phyloP scores from a whole-genome alignment of 306 rosid species.

The Casuarina glauca region DNA sequence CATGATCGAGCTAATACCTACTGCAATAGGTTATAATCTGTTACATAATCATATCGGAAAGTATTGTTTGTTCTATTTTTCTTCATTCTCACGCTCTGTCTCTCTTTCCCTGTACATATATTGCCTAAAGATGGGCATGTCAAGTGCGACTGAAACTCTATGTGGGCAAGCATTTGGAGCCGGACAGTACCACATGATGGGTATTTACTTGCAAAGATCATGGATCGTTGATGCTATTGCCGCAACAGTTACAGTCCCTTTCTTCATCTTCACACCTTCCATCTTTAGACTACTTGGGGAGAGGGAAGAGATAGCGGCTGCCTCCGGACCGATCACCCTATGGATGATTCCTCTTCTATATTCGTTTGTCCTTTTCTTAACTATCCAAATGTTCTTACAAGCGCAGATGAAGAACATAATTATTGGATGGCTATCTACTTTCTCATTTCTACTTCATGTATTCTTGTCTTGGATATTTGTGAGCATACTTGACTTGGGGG shows the following conservation, averaged over 20 bases:
- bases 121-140: slow-evolving; percentile 47
- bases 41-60: too few species aligned
- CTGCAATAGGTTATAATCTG: too few species aligned
- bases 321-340: slow-evolving; percentile 39
- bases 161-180: slow-evolving; percentile 71
- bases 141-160: slow-evolving; percentile 53
- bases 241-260: slow-evolving; percentile 33
- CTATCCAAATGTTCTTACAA: slow-evolving; percentile 53
- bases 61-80: too few species aligned
- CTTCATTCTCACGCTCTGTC: neutral
- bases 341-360: slow-evolving; percentile 42
- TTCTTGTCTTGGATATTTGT: slow-evolving; percentile 51
- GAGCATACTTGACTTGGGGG: slow-evolving; percentile 31
- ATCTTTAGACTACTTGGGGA: slow-evolving; percentile 41
- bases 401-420: slow-evolving; percentile 56
- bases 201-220: slow-evolving; percentile 60
- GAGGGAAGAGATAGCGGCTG: slow-evolving; percentile 34
- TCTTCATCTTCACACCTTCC: slow-evolving; percentile 49
- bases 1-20: too few species aligned
- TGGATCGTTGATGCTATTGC: slow-evolving; percentile 42
- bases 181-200: slow-evolving; percentile 53
- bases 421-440: slow-evolving; percentile 45
- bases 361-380: slow-evolving; percentile 40
- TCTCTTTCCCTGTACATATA: neutral
- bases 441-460: slow-evolving; percentile 34